These are phyloP conservation scores for Ophiostoma sp. DNA, from an alignment of 2,329 filamentous ascomycete genomes.

Conservation along the genomic window DNA sequence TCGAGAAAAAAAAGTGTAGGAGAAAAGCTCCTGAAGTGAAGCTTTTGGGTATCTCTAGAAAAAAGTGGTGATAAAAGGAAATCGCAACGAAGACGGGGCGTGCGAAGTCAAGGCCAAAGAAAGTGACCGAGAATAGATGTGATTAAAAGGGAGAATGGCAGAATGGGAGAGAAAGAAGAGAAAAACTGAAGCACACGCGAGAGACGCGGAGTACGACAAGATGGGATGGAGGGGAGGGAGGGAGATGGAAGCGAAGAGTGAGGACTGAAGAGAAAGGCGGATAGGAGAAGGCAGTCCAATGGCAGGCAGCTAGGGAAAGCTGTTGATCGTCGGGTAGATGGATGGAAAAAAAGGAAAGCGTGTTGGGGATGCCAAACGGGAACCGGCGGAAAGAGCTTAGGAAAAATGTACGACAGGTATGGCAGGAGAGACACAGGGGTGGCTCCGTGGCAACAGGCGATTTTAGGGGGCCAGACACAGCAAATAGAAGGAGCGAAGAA, in stretches of 20 bases:
- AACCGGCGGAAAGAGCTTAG: not conserved
- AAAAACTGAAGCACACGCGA: conserved; percentile 6
- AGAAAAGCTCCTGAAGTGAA: conserved; percentile 17
- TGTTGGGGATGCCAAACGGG: conserved; percentile 25
- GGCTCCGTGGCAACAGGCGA: conserved; percentile 13
- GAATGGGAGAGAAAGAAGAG: conserved; percentile 13
- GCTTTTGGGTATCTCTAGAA: conserved; percentile 25
- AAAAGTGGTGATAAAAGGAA: not conserved
- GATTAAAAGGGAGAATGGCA: conserved; percentile 14
- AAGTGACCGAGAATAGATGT: not conserved
- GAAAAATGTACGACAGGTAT: not conserved
- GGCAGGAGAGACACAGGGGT: conserved; percentile 1
- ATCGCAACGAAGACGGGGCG: not conserved
- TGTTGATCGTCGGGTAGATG: conserved; percentile 28
- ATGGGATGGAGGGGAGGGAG: conserved; percentile 1
- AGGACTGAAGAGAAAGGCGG: not conserved
- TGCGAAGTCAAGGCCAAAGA: not conserved
- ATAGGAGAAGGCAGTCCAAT: not conserved
- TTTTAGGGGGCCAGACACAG: conserved; percentile 6
- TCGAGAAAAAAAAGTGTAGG: not conserved
- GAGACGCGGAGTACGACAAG: conserved; percentile 5
- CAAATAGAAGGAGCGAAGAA: conserved; percentile 10
- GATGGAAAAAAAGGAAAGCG: conserved; percentile 20
- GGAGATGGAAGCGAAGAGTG: conserved; percentile 5
- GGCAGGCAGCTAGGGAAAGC: conserved; percentile 18